Evolutionary conservation across 495 filamentous ascomycete genomes (phyloP).

Genomic region (Cladorrhinum samala): DNA sequence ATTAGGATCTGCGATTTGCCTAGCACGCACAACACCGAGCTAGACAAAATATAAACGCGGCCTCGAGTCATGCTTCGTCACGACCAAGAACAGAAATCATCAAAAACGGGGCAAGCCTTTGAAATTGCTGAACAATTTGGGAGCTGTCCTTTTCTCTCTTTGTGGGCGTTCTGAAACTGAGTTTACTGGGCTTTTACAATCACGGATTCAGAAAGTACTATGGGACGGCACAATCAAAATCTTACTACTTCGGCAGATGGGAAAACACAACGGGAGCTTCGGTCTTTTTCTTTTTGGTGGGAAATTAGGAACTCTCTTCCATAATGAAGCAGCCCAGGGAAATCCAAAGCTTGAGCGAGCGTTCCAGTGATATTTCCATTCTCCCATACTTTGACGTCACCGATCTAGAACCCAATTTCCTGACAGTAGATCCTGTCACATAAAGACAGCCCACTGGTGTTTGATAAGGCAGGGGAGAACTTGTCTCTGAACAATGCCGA

Average conservation of each 20-base stretch:
- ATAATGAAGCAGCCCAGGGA: too few species aligned
- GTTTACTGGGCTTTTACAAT: neutral
- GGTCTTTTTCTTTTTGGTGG: neutral
- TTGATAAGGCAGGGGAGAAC: too few species aligned
- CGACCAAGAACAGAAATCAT: conserved; percentile 6
- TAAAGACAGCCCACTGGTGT: too few species aligned
- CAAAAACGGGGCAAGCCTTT: neutral
- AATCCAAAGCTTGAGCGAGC: too few species aligned
- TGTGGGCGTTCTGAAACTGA: neutral
- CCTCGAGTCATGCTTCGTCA: conserved; percentile 19
- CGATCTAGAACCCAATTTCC: too few species aligned
- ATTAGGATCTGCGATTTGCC: conserved; percentile 24
- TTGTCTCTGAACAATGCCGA: too few species aligned
- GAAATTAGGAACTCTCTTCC: too few species aligned
- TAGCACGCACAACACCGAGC: conserved; percentile 25
- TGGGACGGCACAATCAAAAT: neutral
- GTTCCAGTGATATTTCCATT: too few species aligned
- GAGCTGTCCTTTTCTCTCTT: neutral
- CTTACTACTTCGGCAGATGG: neutral
- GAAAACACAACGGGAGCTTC: neutral
- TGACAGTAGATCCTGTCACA: too few species aligned
- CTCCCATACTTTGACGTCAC: too few species aligned
- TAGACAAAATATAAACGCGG: conserved; percentile 20
- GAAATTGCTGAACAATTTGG: neutral
- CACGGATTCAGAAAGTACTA: neutral